phyloP scores from a whole-genome alignment of 371 early-diverging fungal species.

The Blastocladiella emersonii region DNA sequence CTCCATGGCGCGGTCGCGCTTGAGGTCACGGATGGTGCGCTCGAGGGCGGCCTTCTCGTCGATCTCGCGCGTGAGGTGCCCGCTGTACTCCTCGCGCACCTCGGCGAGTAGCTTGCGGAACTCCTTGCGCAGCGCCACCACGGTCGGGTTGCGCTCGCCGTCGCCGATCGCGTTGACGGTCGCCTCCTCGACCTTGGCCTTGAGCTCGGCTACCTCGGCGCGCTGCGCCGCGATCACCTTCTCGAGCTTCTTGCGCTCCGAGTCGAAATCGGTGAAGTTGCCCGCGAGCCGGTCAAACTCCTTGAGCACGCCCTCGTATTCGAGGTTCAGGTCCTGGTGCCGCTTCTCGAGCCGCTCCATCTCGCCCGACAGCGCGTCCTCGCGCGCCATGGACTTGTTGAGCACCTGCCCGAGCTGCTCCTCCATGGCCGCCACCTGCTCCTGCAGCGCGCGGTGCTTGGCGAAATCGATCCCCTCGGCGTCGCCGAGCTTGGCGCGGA shows the following conservation, averaged over 20 bases:
- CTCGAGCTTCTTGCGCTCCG: conserved; percentile 15
- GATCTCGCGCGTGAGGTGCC: conserved; percentile 11
- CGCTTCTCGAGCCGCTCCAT: background rate
- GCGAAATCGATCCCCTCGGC: background rate
- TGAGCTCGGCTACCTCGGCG: conserved; percentile 10
- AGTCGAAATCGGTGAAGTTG: conserved; percentile 28
- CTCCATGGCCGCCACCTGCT: background rate
- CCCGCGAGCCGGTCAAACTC: conserved; percentile 36
- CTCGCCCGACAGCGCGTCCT: conserved; percentile 1
- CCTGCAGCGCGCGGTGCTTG: background rate
- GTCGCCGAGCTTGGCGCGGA: background rate
- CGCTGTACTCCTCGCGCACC: conserved; percentile 12
- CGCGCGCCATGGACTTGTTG: background rate
- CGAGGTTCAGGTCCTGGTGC: background rate
- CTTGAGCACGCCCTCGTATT: conserved; percentile 14
- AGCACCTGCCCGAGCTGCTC: background rate
- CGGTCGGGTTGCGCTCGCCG: conserved; percentile 5
- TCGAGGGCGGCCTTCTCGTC: conserved; percentile 14
- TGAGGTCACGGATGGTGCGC: conserved; percentile 17
- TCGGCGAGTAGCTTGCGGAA: conserved; percentile 9
- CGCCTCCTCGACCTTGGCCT: conserved; percentile 2
- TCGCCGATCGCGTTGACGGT: conserved; percentile 7
- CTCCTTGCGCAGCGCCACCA: conserved; percentile 9
- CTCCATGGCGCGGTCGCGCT: conserved; percentile 12
- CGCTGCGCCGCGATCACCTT: conserved; percentile 13